Conservation (phyloP, 345 rosid genomes). For the Moricandia moricandioides region DNA sequence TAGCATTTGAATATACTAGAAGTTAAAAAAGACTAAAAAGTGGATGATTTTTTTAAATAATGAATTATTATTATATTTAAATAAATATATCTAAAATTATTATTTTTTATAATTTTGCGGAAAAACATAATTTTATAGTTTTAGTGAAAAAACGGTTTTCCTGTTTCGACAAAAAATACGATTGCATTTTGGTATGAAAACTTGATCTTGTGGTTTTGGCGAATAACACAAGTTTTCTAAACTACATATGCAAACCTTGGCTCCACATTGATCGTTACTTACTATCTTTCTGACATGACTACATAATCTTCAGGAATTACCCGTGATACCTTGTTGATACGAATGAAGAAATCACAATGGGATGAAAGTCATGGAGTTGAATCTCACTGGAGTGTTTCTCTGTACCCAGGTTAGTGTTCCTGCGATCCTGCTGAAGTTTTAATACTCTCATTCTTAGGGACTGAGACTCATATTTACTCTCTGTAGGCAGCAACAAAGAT, state of each 20-base stretch:
- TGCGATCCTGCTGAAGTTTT: conserved; percentile 22
- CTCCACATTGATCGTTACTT: conserved; percentile 12
- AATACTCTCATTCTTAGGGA: conserved; percentile 17
- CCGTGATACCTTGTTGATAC: conserved; percentile 78
- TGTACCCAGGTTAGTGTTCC: conserved; percentile 76
- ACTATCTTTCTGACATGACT: conserved; percentile 25
- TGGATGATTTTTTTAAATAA: too few species aligned
- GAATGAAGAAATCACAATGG: conserved; percentile 97
- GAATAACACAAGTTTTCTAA: too few species aligned
- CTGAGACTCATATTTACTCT: conserved; percentile 23
- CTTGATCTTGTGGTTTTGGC: too few species aligned
- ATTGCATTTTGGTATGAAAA: too few species aligned
- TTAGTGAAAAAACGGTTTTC: too few species aligned
- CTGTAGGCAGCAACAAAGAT: conserved; percentile 89
- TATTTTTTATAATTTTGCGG: too few species aligned
- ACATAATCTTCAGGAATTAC: conserved; percentile 68
- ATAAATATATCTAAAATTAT: too few species aligned
- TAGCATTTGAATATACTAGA: too few species aligned
- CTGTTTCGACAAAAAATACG: too few species aligned
- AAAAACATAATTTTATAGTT: too few species aligned
- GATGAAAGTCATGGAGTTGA: conserved; percentile 89
- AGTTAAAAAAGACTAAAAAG: too few species aligned
- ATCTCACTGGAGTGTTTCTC: conserved; percentile 91
- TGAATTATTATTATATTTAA: too few species aligned
- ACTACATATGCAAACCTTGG: conserved; percentile 25